phyloP scores from a whole-genome alignment of 2,329 filamentous ascomycete species.

The Cadophora gregata region DNA sequence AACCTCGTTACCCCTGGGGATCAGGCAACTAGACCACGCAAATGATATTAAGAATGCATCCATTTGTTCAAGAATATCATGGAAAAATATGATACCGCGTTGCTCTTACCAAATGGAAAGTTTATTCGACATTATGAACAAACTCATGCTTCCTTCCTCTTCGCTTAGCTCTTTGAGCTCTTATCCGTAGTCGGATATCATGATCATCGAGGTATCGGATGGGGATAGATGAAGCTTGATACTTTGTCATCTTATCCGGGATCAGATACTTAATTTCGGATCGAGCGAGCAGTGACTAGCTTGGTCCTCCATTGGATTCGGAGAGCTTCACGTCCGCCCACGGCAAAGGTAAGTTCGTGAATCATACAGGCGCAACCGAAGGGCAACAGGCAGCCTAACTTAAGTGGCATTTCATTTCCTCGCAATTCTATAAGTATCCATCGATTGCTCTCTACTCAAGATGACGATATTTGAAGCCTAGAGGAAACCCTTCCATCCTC shows the following conservation, averaged over 20 bases:
- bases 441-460: neutral
- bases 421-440: neutral
- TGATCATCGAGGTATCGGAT: neutral
- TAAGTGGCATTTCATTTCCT: neutral
- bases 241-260: neutral
- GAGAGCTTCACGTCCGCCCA: neutral
- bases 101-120: neutral
- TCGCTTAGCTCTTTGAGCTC: neutral
- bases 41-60: neutral
- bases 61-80: neutral
- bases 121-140: neutral
- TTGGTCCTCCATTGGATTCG: neutral
- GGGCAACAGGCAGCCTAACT: neutral
- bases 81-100: neutral
- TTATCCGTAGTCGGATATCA: neutral
- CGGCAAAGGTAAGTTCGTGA: neutral
- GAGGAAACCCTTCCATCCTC: neutral
- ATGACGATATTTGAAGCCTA: neutral
- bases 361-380: neutral
- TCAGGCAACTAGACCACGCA: constrained; percentile 7
- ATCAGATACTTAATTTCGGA: neutral
- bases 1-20: neutral
- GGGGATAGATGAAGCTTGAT: neutral
- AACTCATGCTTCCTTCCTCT: neutral
- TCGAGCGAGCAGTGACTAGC: neutral